Evolutionary conservation across 1,284 basidiomycete genomes (phyloP).

Genomic region (Ceratobasidium sp.): DNA sequence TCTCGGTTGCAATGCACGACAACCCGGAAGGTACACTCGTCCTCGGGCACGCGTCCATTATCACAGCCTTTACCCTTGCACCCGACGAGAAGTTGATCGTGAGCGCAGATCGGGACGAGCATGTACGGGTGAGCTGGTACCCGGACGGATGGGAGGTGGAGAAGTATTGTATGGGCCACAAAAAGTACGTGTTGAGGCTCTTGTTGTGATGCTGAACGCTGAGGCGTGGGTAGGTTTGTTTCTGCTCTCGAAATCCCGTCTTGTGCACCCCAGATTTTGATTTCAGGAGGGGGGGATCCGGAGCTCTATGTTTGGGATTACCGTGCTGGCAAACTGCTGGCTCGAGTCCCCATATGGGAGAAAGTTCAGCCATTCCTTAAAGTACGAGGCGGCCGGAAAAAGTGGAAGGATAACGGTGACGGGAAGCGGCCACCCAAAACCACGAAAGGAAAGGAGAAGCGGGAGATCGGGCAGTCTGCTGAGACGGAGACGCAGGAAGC

Average conservation of each 20-base stretch:
- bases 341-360: slow-evolving; percentile 66
- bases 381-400: slow-evolving; percentile 60
- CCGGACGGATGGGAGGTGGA: slow-evolving; percentile 87
- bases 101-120: slow-evolving; percentile 91
- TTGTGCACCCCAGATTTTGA: slow-evolving; percentile 63
- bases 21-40: slow-evolving; percentile 82
- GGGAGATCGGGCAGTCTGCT: slow-evolving; percentile 49
- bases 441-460: slow-evolving; percentile 50
- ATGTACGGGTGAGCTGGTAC: slow-evolving; percentile 90
- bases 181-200: slow-evolving; percentile 65
- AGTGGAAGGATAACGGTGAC: slow-evolving; percentile 55
- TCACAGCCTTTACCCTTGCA: slow-evolving; percentile 77
- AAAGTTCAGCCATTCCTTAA: slow-evolving; percentile 70
- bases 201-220: slow-evolving; percentile 16
- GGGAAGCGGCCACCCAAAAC: slow-evolving; percentile 51
- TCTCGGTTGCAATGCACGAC: slow-evolving; percentile 67
- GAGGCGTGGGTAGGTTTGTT: slow-evolving; percentile 70
- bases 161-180: slow-evolving; percentile 84
- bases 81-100: slow-evolving; percentile 77
- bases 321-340: slow-evolving; percentile 67
- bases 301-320: slow-evolving; percentile 84
- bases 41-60: slow-evolving; percentile 85
- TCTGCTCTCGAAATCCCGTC: slow-evolving; percentile 78
- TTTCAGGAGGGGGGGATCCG: slow-evolving; percentile 90
- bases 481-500: slow-evolving; percentile 52